phyloP scores from a whole-genome alignment of 1,284 basidiomycete species.

The Rhodotorula sp. region DNA sequence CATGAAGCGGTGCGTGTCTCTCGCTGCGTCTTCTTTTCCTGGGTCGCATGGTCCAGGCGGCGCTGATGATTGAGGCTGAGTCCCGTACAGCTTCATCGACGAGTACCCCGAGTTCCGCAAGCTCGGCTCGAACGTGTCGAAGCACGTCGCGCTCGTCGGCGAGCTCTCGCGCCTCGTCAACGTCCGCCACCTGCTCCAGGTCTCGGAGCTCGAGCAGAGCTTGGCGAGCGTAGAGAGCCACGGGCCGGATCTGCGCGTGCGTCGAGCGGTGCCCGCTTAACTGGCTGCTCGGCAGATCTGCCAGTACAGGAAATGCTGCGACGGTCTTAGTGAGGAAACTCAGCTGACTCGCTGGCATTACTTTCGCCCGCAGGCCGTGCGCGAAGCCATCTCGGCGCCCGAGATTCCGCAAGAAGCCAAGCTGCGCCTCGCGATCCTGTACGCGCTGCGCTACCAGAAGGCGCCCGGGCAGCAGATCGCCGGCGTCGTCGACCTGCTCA shows the following conservation, averaged over 20 bases:
- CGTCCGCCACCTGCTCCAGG: slow-evolving; percentile 77
- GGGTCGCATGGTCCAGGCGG: background rate
- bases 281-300: background rate
- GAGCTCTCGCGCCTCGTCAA: slow-evolving; percentile 90
- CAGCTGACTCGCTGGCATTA: background rate
- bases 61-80: background rate
- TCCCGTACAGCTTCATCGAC: slow-evolving; percentile 70
- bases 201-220: slow-evolving; percentile 95
- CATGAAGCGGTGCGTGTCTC: slow-evolving; percentile 71
- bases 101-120: slow-evolving; percentile 98
- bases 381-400: slow-evolving; percentile 69
- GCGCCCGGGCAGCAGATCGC: slow-evolving; percentile 80
- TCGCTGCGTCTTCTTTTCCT: background rate
- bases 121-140: slow-evolving; percentile 95
- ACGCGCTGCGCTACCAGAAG: slow-evolving; percentile 93
- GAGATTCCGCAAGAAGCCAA: slow-evolving; percentile 76
- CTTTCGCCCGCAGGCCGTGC: slow-evolving; percentile 64
- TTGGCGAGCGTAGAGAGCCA: slow-evolving; percentile 86
- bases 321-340: background rate
- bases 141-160: slow-evolving; percentile 94
- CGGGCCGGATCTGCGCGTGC: slow-evolving; percentile 75
- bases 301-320: no score
- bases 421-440: slow-evolving; percentile 88
- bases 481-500: slow-evolving; percentile 75
- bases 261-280: background rate